Evolutionary conservation across 257 asterid species (phyloP), one percentile per base, ranked within the genome.

Genomic region (Paraleonurus japonicus): DNA sequence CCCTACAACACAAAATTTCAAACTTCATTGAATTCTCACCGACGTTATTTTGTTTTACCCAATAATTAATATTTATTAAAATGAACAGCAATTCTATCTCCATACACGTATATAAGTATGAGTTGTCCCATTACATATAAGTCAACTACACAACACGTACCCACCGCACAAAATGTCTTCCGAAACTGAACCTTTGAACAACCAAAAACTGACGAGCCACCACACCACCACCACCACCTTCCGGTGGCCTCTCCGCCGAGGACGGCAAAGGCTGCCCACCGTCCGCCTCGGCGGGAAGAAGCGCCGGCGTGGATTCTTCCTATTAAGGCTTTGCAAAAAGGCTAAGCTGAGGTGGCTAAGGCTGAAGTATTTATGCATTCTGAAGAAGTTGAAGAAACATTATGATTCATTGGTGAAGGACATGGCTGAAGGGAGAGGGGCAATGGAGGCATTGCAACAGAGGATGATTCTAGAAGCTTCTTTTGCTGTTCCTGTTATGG

Each of bases 401-500:
- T 92, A 87, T 65, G 59, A 67, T 0, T 61, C 81, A 1, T 4
- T 83, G 0, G 54, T 83, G 58, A 75, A 79, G 64, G 98, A 90
- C 3, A 5, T 90, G 53, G 32, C 74, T 0, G 85, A 78, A 26
- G 90, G 85, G 10, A 71, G 83, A 16, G 73, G 79, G 22, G 41
- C 87, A n/a, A 27, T 85, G 2, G 85, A 86, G 57, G 54, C 92
- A 1, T 86, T 78, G 71, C 96, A 86, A 0, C 96, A 88, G 64
- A 80, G 90, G 35, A 13, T 90, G 51, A 55, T 86, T n/a, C 59
- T 86, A 30, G 96, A 89, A 66, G 79, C 91, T 23, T 90, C 96
- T 3, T 86, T 88, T 7, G 92, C 95, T 0, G 72, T 92, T 59
- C 96, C 98, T 0, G 96, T 87, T 2, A 79, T 90, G 96, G 95